Conservation (phyloP, 148 eudicot genomes). For the Polygonum maritimum region DNA sequence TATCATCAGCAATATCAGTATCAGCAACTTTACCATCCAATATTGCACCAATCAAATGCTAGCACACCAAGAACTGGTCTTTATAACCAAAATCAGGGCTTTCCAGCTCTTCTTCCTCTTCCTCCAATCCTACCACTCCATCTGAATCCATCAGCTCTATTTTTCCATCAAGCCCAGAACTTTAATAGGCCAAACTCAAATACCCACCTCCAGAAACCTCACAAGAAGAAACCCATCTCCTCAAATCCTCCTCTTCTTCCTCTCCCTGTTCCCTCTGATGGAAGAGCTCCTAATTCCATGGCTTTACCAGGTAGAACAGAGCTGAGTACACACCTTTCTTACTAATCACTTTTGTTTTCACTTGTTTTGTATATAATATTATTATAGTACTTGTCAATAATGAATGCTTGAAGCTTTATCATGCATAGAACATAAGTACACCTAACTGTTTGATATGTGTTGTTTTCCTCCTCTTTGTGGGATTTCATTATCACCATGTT, state of each 20-base stretch:
- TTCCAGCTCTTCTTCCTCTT: conserved; percentile 67
- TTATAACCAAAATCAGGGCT: conserved; percentile 33
- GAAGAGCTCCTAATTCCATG: conserved; percentile 21
- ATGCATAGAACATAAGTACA: neutral
- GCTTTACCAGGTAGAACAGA: conserved; percentile 34
- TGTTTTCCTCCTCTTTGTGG: neutral
- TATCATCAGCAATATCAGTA: conserved; percentile 18
- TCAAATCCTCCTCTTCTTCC: conserved; percentile 15
- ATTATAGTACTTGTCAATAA: neutral
- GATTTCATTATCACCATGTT: neutral
- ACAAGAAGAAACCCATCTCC: conserved; percentile 19
- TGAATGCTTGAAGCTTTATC: neutral
- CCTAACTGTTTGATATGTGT: neutral
- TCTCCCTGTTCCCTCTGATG: conserved; percentile 32
- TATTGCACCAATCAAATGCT: conserved; percentile 29
- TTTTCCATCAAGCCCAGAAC: conserved; percentile 37
- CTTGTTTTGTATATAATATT: neutral
- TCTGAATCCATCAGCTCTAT: conserved; percentile 16
- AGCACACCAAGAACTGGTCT: conserved; percentile 21
- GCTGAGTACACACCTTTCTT: neutral
- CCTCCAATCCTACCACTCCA: conserved; percentile 53
- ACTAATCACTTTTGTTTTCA: neutral
- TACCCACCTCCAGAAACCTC: conserved; percentile 39
- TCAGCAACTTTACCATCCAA: conserved; percentile 9
- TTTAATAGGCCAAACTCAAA: conserved; percentile 21